Percentiles rank a stretch among this genome's conserved stretches.
Conservation (phyloP, 345 rosid species). For the Dipteronia sinensis region DNA sequence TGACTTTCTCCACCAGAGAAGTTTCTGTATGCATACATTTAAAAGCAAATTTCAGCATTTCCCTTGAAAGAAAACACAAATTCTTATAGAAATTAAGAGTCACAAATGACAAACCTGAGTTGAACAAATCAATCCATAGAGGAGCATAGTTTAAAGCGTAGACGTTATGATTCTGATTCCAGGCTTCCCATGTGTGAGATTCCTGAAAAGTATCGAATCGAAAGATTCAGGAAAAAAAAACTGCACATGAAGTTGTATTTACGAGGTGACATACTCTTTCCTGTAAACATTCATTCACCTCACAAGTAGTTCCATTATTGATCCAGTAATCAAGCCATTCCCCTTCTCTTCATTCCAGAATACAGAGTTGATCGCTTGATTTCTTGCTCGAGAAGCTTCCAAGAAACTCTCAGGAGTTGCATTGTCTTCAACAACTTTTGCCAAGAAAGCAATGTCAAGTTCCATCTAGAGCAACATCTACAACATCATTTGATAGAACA, state of each 20-base stretch:
- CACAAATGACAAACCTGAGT: conserved; percentile 52
- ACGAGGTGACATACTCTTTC: not conserved
- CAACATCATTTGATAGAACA: not conserved
- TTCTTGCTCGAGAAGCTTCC: conserved; percentile 61
- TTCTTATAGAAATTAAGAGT: not conserved
- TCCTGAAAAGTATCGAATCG: conserved; percentile 36
- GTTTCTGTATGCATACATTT: conserved; percentile 42
- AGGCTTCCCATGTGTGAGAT: conserved; percentile 52
- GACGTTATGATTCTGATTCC: conserved; percentile 59
- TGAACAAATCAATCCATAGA: conserved; percentile 69
- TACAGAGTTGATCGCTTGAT: conserved; percentile 51
- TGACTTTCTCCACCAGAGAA: conserved; percentile 54
- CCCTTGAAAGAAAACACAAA: too few relatives aligned
- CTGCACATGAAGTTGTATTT: not conserved
- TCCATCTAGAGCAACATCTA: conserved; percentile 66
- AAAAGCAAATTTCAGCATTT: not conserved
- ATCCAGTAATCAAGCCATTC: conserved; percentile 95
- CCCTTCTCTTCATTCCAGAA: conserved; percentile 71
- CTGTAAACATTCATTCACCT: conserved; percentile 21
- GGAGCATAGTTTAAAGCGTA: conserved; percentile 87
- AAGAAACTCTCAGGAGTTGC: conserved; percentile 42
- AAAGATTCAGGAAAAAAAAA: not conserved
- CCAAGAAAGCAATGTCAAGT: conserved; percentile 72
- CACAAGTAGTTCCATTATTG: conserved; percentile 17
- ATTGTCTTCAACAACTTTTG: conserved; percentile 53